Evolutionary conservation across 805 yeast species (phyloP), one percentile per base, ranked within the genome.

Genomic region (Zygotorulaspora florentina): DNA sequence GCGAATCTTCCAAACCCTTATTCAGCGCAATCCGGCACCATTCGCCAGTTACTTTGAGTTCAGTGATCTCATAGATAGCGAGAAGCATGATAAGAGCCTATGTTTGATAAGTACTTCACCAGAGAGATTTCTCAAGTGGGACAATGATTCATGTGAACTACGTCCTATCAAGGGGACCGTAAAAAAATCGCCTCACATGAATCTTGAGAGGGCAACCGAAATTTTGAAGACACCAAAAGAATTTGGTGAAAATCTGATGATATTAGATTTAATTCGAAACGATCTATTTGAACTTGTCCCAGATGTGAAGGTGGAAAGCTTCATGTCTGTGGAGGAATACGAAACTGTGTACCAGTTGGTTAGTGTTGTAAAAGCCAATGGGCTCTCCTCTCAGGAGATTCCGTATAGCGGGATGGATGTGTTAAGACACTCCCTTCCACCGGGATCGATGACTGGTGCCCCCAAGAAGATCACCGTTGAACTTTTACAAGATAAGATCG

Each of bases 401-500:
- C 44, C 45, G 12, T 81, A 75, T 53, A 69, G 74, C 10, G 99
- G 98, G 0, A 69, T 90, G 18, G 98, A 93, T 61, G 70, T 91
- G 2, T 72, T 93, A 10, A 76, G 80, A 16, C 79, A 79, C 48
- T 80, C 96, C 0, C 69, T 95, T 29, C 99, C 99, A 2, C 96
- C 99, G 0, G 99, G 99, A 0, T 91, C 98, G 0, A 93, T 93
- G 99, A 93, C 99, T 0, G 99, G 99, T 2, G 99, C 99, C 0
- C 99, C 99, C 2, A 93, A 93, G 68, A 85, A 83, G 56, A 75
- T 96, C 48, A 87, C 96, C 0, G 95, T 93, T 5, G 93, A 91
- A 63, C 64, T 95, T 3, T 70, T 93, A 25, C 85, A 83, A 49
- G 54, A 65, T 9, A 48, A 67, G 10, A 68, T 72, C 18, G 64